These are phyloP conservation scores for Aspergillus pseudoglaucus DNA, from an alignment of 2,329 filamentous ascomycete genomes.

Conservation along the genomic window DNA sequence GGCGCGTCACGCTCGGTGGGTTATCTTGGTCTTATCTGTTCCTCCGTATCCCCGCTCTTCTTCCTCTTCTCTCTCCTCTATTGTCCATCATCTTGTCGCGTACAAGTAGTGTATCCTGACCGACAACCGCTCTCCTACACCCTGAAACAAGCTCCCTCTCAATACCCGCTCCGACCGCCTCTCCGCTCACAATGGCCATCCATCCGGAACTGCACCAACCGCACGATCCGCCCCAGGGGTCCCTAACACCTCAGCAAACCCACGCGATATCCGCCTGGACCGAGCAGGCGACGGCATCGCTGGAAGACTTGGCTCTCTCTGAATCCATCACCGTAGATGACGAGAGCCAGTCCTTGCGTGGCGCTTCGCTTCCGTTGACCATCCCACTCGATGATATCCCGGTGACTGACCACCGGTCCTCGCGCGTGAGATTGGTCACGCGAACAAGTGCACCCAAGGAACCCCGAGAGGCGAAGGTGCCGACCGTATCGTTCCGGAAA, in stretches of 20 bases:
- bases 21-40: constrained; percentile 7
- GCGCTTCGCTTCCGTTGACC: constrained; percentile 58
- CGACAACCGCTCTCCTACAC: no score
- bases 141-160: no score
- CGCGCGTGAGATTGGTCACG: constrained; percentile 20
- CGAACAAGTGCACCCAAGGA: neutral
- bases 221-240: constrained; percentile 16
- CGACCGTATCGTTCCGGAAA: constrained; percentile 43
- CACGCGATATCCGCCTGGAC: constrained; percentile 65
- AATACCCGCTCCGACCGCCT: neutral
- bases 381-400: constrained; percentile 65
- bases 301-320: constrained; percentile 29
- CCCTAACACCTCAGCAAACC: constrained; percentile 32
- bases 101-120: no score
- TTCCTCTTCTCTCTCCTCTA: constrained; percentile 1
- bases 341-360: constrained; percentile 23
- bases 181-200: constrained; percentile 32
- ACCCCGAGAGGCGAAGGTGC: constrained; percentile 7
- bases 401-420: constrained; percentile 20
- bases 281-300: constrained; percentile 35
- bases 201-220: constrained; percentile 29
- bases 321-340: constrained; percentile 15
- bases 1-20: constrained; percentile 1
- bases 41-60: constrained; percentile 2
- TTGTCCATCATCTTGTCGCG: no score